phyloP scores from a whole-genome alignment of 768 basidiomycete genomes.

The Boletus huronensis region DNA sequence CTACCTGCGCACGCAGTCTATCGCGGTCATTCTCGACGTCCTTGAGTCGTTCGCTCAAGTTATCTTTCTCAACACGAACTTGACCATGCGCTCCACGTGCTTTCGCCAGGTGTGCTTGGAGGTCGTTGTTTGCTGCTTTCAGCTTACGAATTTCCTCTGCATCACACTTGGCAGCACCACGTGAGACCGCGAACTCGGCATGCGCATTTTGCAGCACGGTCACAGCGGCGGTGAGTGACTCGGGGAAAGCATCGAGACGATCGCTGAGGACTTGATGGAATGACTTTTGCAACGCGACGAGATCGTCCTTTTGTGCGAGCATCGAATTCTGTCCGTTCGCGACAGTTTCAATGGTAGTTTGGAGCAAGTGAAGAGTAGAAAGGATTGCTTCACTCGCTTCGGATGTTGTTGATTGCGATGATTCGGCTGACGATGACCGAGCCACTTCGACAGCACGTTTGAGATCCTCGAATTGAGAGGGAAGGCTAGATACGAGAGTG shows the following conservation, averaged over 20 bases:
- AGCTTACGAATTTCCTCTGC: constrained; percentile 66
- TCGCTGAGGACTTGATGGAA: constrained; percentile 52
- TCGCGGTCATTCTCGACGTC: constrained; percentile 66
- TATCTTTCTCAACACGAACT: constrained; percentile 79
- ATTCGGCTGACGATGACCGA: constrained; percentile 17
- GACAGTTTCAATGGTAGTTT: constrained; percentile 47
- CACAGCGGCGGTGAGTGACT: constrained; percentile 50
- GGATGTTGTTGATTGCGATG: constrained; percentile 15
- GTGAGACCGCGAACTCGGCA: constrained; percentile 57
- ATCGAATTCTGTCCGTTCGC: constrained; percentile 49
- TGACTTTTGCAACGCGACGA: constrained; percentile 47
- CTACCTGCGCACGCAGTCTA: constrained; percentile 49
- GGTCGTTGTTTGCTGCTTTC: constrained; percentile 53
- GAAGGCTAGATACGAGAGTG: constrained; percentile 44
- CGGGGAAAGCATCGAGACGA: constrained; percentile 57
- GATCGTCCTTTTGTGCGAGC: constrained; percentile 45
- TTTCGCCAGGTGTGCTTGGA: constrained; percentile 70
- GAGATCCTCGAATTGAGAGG: constrained; percentile 43
- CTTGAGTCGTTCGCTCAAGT: constrained; percentile 57
- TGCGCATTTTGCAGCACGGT: constrained; percentile 57
- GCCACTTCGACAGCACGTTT: constrained; percentile 41
- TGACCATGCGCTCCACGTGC: constrained; percentile 76
- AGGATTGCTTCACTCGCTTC: constrained; percentile 25
- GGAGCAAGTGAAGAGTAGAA: constrained; percentile 43
- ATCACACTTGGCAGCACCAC: constrained; percentile 57